Evolutionary conservation across 768 basidiomycete genomes (phyloP), one percentile per base, ranked within the genome.

Genomic region (Steccherinum ochraceum): DNA sequence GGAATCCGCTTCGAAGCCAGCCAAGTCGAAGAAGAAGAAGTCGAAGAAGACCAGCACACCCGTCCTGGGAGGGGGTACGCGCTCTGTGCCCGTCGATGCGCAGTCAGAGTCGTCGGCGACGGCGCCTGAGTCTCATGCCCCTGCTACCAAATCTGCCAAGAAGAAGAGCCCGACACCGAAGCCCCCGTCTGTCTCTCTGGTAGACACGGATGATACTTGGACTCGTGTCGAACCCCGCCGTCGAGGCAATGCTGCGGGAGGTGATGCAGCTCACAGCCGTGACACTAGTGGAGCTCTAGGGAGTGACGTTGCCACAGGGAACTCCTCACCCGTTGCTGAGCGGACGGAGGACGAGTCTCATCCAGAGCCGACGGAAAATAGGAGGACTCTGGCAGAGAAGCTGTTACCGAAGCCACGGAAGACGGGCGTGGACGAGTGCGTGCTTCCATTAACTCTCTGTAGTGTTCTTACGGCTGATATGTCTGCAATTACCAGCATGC

Each of bases 341-440:
- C 63, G 57, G 26, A 66, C 67, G 27, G 65, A 64, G 27, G 67
- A 69, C 42, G 60, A 64, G 47, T 60, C 51, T 26, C 47, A 18
- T 41, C 48, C 21, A 27, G 50, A 20, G 44, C 30, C 46, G 3
- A 40, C 52, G 23, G 58, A 56, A n/a, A 63, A 55, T 44, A 59
- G 54, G 51, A 65, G 58, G 40, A 73, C 84, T 2, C 70, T 86
- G 4, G 82, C 82, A 2, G 85, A 88, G 65, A 76, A 74, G 61
- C 61, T 83, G 51, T 62, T 83, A n/a, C 80, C 84, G 12, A 85
- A 80, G 57, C 74, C 83, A 18, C 69, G 74, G 49, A 81, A 81
- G 60, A 86, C 86, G 2, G 76, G 69, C 12, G 79, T 86, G 23
- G 86, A 88, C 47, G 86, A 85, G 89, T 86, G 62, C 52, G 80